Base-by-base conservation (phyloP, 441 rosid species). In the Adansonia gregorii region DNA sequence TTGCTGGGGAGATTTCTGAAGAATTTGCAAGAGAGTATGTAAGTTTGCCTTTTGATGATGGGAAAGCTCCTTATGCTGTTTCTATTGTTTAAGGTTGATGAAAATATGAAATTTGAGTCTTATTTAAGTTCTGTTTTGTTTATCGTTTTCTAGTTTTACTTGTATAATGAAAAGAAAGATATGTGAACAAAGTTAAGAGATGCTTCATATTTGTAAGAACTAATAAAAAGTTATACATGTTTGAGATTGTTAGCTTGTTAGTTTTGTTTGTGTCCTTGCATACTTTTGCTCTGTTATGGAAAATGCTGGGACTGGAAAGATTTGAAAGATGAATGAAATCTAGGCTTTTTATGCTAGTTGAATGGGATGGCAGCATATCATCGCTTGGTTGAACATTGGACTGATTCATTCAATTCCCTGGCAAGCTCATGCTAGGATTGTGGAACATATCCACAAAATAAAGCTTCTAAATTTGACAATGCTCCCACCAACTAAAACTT, bases 31-130 rank as follows among this genome's bases (percentile, higher is more conserved):
- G 86, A 41, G 93, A 89, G 61, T 91, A 89, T 64, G 88, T 91
- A 0, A 86, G 95, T 45, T 86, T 95, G 84, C 98, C 96, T 63
- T 90, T 91, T 78, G 94, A 89, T 65, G 90, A 87, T 52, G 88
- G 84, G n/a, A 92, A 95, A 84, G 91, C 78, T 24, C 96, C 97
- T 82, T 91, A 85, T 83, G 84, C 85, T 74, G 88, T 91, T 52
- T 88, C 90, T 80, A 83, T 86, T 52, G 81, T 78, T 78, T 84
- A 83, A 49, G 55, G 19, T 27, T 15, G 71, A 77, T 79, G 80
- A 80, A 5, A 11, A 19, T 6, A 14, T 0, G 17, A 27, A 24
- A 65, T 67, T 8, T 35, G 79, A 19, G 8, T 67, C 6, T 27
- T 63, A 9, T 19, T 45, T 31, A 67, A n/a, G 75, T 8, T 22